phyloP scores from a whole-genome alignment of 2,329 filamentous ascomycete species.

The Nannizziopsis arthrosporioides region DNA sequence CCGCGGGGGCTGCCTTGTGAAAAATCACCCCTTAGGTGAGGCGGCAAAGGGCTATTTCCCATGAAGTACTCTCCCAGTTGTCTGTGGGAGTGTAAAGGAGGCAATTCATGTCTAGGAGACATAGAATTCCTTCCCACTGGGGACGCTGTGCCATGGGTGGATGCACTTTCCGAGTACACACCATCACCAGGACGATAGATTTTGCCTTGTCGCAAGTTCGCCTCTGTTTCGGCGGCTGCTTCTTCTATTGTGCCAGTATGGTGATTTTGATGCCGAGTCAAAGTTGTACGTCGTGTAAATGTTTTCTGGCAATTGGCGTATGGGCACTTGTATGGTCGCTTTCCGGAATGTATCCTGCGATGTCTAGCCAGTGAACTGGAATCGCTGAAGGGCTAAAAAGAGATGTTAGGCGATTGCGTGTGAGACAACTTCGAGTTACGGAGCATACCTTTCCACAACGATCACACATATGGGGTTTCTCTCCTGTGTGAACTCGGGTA shows the following conservation, averaged over 20 bases:
- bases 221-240: conserved; percentile 76
- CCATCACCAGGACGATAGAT: conserved; percentile 28
- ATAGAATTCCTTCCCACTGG: conserved; percentile 71
- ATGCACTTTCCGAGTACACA: conserved; percentile 35
- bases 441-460: conserved; percentile 77
- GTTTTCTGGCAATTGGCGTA: conserved; percentile 98
- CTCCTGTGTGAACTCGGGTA: conserved; percentile 87
- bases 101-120: conserved; percentile 66
- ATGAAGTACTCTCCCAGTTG: conserved; percentile 61
- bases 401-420: conserved; percentile 12
- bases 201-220: conserved; percentile 56
- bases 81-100: conserved; percentile 57
- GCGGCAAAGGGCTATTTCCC: conserved; percentile 65
- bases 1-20: conserved; percentile 57
- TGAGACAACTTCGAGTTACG: background rate
- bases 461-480: conserved; percentile 97
- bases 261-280: conserved; percentile 91
- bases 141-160: conserved; percentile 57
- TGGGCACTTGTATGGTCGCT: conserved; percentile 92
- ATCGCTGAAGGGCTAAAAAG: conserved; percentile 78
- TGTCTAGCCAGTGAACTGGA: conserved; percentile 89
- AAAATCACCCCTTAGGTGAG: conserved; percentile 67
- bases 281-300: conserved; percentile 86
- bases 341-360: conserved; percentile 87
- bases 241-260: conserved; percentile 93